A percentile compares a stretch with the other conserved stretches of the same genome.
These are phyloP conservation scores for Davidsoniella eucalypti DNA, from an alignment of 2,329 filamentous ascomycete genomes.

Conservation along the genomic window DNA sequence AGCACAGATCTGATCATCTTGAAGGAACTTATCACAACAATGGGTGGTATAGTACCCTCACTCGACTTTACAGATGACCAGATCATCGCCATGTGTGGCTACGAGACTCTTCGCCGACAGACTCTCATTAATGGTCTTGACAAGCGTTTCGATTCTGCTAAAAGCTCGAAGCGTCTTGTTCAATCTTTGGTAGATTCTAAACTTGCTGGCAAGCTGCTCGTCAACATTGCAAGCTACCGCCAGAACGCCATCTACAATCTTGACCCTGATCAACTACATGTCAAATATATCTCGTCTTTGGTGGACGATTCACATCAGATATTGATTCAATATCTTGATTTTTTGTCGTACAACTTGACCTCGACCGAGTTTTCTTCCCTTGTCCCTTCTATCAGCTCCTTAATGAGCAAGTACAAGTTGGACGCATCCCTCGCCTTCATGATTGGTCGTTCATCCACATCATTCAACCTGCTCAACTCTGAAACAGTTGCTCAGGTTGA, in stretches of 20 bases:
- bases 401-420: slow-evolving; percentile 66
- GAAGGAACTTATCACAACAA: slow-evolving; percentile 75
- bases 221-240: slow-evolving; percentile 79
- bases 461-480: slow-evolving; percentile 35
- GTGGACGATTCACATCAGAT: slow-evolving; percentile 81
- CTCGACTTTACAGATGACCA: slow-evolving; percentile 79
- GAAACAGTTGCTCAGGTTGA: slow-evolving; percentile 1
- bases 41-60: slow-evolving; percentile 84
- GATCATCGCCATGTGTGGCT: slow-evolving; percentile 75
- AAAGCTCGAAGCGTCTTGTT: slow-evolving; percentile 64
- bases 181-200: slow-evolving; percentile 61
- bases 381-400: slow-evolving; percentile 55
- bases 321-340: slow-evolving; percentile 74
- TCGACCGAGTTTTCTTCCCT: slow-evolving; percentile 60
- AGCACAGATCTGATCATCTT: slow-evolving; percentile 83
- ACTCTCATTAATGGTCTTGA: slow-evolving; percentile 70
- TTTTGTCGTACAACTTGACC: slow-evolving; percentile 65
- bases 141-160: slow-evolving; percentile 57
- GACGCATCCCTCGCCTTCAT: slow-evolving; percentile 71
- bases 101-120: slow-evolving; percentile 60
- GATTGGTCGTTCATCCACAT: slow-evolving; percentile 60
- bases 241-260: slow-evolving; percentile 69
- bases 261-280: slow-evolving; percentile 55
- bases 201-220: slow-evolving; percentile 66
- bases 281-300: slow-evolving; percentile 78